A percentile compares a stretch with the other conserved stretches of the same genome.
Evolutionary conservation across 2,329 filamentous ascomycete genomes (phyloP).

Genomic region (Neofusicoccum kwambonambiense): DNA sequence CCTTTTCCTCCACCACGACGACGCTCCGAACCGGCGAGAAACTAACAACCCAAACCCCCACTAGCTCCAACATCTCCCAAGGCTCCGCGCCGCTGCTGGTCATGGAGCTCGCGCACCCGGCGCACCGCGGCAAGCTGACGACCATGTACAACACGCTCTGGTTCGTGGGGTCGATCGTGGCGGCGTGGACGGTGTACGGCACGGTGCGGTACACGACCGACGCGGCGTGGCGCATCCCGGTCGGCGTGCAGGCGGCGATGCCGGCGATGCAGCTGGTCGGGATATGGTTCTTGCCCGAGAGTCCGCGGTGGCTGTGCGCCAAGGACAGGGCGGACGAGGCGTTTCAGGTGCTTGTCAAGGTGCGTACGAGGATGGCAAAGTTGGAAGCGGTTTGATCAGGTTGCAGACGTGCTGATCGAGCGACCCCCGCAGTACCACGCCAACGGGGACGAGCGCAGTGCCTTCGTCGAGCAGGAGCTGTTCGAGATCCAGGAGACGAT

Average conservation of each 20-base stretch:
- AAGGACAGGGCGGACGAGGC: slow-evolving; percentile 27
- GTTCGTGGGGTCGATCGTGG: slow-evolving; percentile 44
- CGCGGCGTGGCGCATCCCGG: slow-evolving; percentile 22
- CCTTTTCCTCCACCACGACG: slow-evolving; percentile 37
- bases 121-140: slow-evolving; percentile 60
- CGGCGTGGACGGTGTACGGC: slow-evolving; percentile 28
- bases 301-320: slow-evolving; percentile 49
- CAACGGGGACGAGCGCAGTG: slow-evolving; percentile 48
- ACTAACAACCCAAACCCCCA: too few relatives aligned
- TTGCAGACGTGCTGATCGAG: slow-evolving; percentile 23
- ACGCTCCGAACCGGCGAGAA: too few relatives aligned
- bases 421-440: slow-evolving; percentile 41
- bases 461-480: slow-evolving; percentile 57
- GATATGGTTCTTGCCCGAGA: slow-evolving; percentile 49
- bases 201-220: slow-evolving; percentile 25
- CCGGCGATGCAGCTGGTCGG: slow-evolving; percentile 42
- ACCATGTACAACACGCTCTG: slow-evolving; percentile 57
- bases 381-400: too few relatives aligned
- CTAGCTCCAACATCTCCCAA: slow-evolving; percentile 45
- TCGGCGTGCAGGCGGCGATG: slow-evolving; percentile 21
- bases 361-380: slow-evolving; percentile 30
- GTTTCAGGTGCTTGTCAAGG: slow-evolving; percentile 51
- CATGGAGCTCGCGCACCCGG: slow-evolving; percentile 63
- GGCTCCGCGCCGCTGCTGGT: slow-evolving; percentile 54
- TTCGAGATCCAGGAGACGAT: slow-evolving; percentile 54